These are phyloP conservation scores for Vaccinium myrtillus DNA, from an alignment of 148 eudicot species.

Conservation along the genomic window DNA sequence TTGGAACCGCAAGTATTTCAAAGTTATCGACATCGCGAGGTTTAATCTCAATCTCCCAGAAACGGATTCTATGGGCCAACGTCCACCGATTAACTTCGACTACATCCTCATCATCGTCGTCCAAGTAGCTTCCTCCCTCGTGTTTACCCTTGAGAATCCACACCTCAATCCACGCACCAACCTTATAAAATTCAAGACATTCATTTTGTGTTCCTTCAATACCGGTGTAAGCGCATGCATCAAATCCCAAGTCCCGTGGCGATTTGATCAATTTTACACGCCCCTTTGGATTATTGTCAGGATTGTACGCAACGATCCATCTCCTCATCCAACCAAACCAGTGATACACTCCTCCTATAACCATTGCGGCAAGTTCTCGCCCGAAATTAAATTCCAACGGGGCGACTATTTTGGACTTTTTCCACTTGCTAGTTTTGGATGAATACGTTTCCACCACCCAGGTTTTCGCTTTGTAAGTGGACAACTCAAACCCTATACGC, in stretches of 20 bases:
- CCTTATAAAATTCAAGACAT: neutral
- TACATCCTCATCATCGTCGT: neutral
- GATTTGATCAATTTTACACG: neutral
- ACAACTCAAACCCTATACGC: neutral
- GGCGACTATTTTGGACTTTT: neutral
- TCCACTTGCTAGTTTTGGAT: neutral
- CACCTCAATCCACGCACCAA: neutral
- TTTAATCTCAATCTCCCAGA: neutral
- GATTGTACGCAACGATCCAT: neutral
- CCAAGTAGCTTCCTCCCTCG: neutral
- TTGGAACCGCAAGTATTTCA: neutral
- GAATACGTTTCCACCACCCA: neutral
- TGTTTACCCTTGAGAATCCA: neutral
- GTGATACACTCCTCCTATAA: neutral
- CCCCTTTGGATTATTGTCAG: neutral
- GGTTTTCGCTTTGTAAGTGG: neutral
- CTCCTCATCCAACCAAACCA: no score
- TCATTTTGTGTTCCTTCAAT: neutral
- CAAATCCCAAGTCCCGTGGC: neutral
- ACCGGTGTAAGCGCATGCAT: neutral
- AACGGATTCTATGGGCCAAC: neutral
- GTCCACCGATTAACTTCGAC: neutral
- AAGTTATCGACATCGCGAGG: no score
- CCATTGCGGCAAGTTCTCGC: neutral
- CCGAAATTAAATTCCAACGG: neutral